These are phyloP conservation scores for Annulohypoxylon truncatum DNA, from an alignment of 2,329 filamentous ascomycete species.

Conservation along the genomic window DNA sequence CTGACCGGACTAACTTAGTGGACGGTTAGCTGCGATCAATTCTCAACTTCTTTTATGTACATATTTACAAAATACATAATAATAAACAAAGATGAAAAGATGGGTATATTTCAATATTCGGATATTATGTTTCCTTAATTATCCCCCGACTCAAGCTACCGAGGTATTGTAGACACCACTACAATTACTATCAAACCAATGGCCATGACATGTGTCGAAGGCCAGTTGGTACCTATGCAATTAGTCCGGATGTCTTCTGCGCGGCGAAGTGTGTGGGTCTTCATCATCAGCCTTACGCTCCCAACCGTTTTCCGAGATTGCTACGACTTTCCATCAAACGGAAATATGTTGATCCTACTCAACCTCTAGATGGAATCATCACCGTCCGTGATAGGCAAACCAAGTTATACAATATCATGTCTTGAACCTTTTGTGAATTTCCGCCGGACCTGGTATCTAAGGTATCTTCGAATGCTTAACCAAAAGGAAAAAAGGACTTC, in stretches of 20 bases:
- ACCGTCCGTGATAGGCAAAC: not conserved
- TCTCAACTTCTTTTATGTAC: not conserved
- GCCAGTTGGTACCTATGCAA: not conserved
- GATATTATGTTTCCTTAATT: not conserved
- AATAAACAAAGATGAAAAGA: no score
- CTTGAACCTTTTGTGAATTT: not conserved
- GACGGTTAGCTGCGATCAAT: not conserved
- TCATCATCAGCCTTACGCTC: not conserved
- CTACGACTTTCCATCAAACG: not conserved
- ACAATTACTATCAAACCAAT: not conserved
- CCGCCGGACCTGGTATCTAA: constrained; percentile 1
- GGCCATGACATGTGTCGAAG: not conserved
- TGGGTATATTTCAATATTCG: not conserved
- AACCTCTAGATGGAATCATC: not conserved
- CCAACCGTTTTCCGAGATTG: not conserved
- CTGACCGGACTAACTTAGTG: not conserved
- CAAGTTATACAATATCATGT: not conserved
- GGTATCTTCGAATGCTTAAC: constrained; percentile 15
- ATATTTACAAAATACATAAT: no score
- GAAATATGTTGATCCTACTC: not conserved
- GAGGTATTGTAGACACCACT: not conserved
- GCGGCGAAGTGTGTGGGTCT: not conserved
- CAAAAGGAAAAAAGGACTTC: constrained; percentile 24
- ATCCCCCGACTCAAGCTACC: not conserved
- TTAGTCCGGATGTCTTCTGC: not conserved